Evolutionary conservation across 345 rosid genomes (phyloP).

Genomic region (Rubroshorea leprosula): DNA sequence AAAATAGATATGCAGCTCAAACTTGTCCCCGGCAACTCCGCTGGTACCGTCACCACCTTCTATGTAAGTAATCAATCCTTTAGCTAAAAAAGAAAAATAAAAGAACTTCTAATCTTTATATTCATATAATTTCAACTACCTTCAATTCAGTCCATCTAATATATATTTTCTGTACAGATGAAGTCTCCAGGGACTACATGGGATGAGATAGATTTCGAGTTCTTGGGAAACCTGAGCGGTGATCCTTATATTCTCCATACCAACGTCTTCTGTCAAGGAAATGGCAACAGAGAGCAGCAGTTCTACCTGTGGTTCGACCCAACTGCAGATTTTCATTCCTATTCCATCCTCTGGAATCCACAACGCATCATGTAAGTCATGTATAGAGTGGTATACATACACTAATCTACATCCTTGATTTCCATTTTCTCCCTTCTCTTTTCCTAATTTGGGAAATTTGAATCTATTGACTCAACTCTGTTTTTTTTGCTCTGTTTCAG

Average conservation of each 20-base stretch:
- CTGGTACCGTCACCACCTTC: constrained; percentile 51
- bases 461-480: neutral
- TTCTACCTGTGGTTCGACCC: constrained; percentile 64
- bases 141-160: neutral
- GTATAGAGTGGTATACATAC: no score
- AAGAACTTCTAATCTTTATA: neutral
- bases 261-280: constrained; percentile 49
- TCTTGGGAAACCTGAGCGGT: constrained; percentile 62
- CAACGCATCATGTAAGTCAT: constrained; percentile 46
- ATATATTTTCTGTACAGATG: constrained; percentile 24
- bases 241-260: constrained; percentile 59
- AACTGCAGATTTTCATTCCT: constrained; percentile 52
- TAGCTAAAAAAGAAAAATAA: neutral
- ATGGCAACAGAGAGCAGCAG: constrained; percentile 61
- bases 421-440: neutral
- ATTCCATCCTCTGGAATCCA: constrained; percentile 59
- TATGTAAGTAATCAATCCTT: constrained; percentile 28
- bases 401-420: no score
- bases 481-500: constrained; percentile 13
- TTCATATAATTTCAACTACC: no score
- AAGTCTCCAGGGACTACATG: constrained; percentile 47
- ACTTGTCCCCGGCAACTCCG: constrained; percentile 54
- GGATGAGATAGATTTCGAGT: constrained; percentile 66
- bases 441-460: neutral
- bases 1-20: constrained; percentile 51